Base-by-base conservation (phyloP, 768 basidiomycete species). In the Auricularia heimuer region DNA sequence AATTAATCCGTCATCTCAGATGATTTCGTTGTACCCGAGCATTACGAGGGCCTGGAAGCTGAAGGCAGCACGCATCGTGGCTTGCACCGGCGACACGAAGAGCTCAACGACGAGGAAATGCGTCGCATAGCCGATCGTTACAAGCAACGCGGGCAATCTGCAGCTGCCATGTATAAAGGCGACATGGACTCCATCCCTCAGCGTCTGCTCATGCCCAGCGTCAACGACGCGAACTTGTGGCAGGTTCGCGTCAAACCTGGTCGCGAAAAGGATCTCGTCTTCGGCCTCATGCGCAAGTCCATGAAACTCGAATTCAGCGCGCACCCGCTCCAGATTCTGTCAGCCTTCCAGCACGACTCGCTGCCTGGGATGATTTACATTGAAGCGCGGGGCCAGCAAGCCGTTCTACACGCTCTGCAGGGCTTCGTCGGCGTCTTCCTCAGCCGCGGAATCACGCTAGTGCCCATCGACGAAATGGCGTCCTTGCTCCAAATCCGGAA, bases 401-500 rank as follows among this genome's bases (percentile, higher is more conserved):
- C 93, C 70, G 96, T 98, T 64, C 83, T 81, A 67, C 82, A 88
- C 65, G 95, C 96, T 4, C 85, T 92, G 72, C 83, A 86, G 65
- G 96, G 96, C 34, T 88, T 98, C 61, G 90, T 98, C 62, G 97
- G 95, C 62, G 86, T 98, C 63, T 99, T 94, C 74, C 83, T 86
- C 35, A 86, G 84, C 70, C 86, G 90, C 62, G 90, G 91, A 16
- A 85, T 93, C 67, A 81, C 82, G 21, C 83, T 97, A 39, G 94
- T 98, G 0, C 94, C 94, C 6, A 94, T 98, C 65, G 91, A 95
- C 71, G 97, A 99, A 79, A 98, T 98, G 95, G 93, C 97, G 18
- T 92, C 91, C 66, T 79, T 98, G 44, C 81, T 98, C 69, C 91
- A 92, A 73, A 97, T 97, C 71, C 98, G 95, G 80, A 95, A 95